Evolutionary conservation across 176 grass and related monocot species (phyloP), one percentile per base, ranked within the genome.

Genomic region (Urochloa ruziziensis): DNA sequence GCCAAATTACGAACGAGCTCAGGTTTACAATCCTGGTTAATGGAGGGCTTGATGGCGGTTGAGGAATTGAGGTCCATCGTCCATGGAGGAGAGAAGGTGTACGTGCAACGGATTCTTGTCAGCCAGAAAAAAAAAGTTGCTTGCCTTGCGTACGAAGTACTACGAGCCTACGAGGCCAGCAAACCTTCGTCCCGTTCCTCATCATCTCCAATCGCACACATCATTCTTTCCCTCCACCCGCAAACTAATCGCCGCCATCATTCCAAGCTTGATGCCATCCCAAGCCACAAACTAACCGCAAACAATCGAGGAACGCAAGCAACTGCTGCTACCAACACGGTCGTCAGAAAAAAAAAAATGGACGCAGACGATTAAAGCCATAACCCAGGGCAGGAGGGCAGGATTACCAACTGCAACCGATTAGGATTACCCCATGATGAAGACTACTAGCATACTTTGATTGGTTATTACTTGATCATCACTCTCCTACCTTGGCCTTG

Each of bases 101-200:
- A 66, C 17, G 33, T 4, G 63, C 63, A 35, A 27, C 23, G 23
- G 57, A 60, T n/a, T 53, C 52, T 49, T 49, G 47, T 17, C 1
- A 49, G 47, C 44, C 4, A 49, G 6, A 21, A 7, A 52, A 21
- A 52, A 52, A 52, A 18, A 52, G 52, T 56, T n/a, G 36, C 34
- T 70, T 82, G 51, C 52, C 67, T 82, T 62, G 67, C 24, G 19
- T 82, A 54, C 24, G 23, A 32, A 47, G 54, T 27, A 29, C 54
- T 15, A 53, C n/a, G n/a, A n/a, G n/a, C n/a, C n/a, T n/a, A n/a
- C n/a, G n/a, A n/a, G n/a, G 14, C 17, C 16, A 28, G 15, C 78
- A 27, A 27, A 52, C 3, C 46, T 54, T 63, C 1, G 24, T 21
- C 11, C 25, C 70, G 67, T 18, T 18, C 23, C 4, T 17, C 14